Evolutionary conservation across 805 yeast genomes (phyloP).

Genomic region (Metschnikowia hibisci): DNA sequence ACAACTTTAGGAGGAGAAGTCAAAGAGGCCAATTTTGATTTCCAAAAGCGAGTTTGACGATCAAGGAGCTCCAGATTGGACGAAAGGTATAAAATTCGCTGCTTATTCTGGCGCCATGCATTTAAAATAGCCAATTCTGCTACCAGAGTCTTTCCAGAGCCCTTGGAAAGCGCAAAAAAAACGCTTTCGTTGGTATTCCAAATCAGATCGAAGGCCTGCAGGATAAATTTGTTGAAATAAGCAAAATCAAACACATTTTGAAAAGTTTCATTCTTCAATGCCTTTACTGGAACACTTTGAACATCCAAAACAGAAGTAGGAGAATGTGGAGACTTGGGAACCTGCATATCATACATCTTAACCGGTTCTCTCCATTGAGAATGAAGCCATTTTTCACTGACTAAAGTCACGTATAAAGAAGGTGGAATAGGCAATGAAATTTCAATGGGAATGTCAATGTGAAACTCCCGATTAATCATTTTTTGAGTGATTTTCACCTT

Average conservation of each 20-base stretch:
- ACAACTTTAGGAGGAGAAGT: constrained; percentile 55
- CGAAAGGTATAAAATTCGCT: constrained; percentile 68
- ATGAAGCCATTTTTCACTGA: constrained; percentile 85
- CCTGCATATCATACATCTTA: constrained; percentile 43
- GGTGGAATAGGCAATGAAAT: constrained; percentile 45
- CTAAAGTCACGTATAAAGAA: constrained; percentile 62
- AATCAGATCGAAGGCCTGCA: constrained; percentile 61
- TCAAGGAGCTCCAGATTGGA: constrained; percentile 61
- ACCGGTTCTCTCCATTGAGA: constrained; percentile 63
- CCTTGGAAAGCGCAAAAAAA: constrained; percentile 70
- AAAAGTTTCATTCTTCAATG: constrained; percentile 48
- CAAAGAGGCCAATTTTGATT: constrained; percentile 38
- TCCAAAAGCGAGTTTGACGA: constrained; percentile 48
- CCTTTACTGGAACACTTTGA: constrained; percentile 47
- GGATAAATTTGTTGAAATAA: constrained; percentile 67
- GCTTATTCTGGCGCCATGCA: constrained; percentile 68
- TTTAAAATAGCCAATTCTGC: constrained; percentile 71
- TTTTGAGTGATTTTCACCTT: constrained; percentile 47
- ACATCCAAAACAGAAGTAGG: constrained; percentile 55
- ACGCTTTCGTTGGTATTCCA: constrained; percentile 56
- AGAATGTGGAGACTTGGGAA: constrained; percentile 64
- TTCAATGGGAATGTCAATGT: constrained; percentile 63
- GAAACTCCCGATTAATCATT: constrained; percentile 50
- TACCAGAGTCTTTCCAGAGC: constrained; percentile 67
- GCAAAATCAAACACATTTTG: constrained; percentile 43